Percentiles rank a stretch among this genome's conserved stretches.
Evolutionary conservation across 305 asterid species (phyloP).

Genomic region (Fraxinus baroniana): DNA sequence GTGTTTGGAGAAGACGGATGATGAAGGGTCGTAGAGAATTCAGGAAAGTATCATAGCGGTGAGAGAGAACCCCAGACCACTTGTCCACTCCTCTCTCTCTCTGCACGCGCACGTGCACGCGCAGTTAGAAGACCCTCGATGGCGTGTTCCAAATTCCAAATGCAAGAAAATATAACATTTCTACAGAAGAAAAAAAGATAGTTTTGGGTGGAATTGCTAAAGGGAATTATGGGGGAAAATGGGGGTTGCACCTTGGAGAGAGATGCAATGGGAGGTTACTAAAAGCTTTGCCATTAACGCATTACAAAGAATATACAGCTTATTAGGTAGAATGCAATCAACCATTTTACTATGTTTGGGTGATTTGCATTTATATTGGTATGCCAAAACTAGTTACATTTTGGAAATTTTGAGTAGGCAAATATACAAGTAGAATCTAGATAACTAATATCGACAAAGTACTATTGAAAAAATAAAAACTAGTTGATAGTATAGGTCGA

Average conservation of each 20-base stretch:
- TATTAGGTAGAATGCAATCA: neutral
- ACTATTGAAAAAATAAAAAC: no score
- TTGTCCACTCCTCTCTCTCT: conserved; percentile 18
- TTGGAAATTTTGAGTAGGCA: neutral
- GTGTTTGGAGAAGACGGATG: conserved; percentile 2
- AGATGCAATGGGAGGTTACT: neutral
- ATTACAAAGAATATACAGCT: neutral
- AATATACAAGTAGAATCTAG: neutral
- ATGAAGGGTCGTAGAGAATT: conserved; percentile 23
- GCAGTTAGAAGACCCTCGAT: conserved; percentile 14
- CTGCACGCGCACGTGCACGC: neutral
- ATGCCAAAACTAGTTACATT: neutral
- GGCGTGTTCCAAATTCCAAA: neutral
- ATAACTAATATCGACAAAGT: no score
- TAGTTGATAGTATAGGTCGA: neutral
- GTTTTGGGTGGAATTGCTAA: neutral
- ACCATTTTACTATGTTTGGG: neutral
- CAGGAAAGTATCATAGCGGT: conserved; percentile 24
- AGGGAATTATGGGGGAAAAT: neutral
- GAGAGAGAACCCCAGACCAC: conserved; percentile 10
- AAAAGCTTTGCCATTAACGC: neutral
- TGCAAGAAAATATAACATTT: neutral
- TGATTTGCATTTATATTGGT: neutral
- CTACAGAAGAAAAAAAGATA: neutral
- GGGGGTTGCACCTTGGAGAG: neutral